These are phyloP conservation scores for Microbotryum intermedium DNA, from an alignment of 1,284 basidiomycete species.

Conservation along the genomic window DNA sequence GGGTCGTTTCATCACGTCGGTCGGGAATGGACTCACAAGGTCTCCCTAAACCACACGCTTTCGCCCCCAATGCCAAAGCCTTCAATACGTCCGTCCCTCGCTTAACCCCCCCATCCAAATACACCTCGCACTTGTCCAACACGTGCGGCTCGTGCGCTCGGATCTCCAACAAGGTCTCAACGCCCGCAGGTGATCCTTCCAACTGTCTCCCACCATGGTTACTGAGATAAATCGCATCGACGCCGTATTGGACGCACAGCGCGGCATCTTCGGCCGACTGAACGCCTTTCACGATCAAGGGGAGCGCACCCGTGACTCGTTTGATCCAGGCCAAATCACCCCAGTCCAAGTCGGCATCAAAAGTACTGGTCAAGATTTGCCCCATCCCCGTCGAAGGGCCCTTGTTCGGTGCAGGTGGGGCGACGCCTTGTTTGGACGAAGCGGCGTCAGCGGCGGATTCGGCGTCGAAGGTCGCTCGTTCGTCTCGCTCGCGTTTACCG, in stretches of 20 bases:
- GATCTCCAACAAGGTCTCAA: conserved; percentile 42
- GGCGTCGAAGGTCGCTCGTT: conserved; percentile 41
- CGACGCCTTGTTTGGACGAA: not conserved
- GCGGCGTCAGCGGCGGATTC: conserved; percentile 14
- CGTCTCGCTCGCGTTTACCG: conserved; percentile 75
- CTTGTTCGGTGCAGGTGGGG: too few relatives aligned
- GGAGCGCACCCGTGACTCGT: conserved; percentile 38
- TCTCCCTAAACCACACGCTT: conserved; percentile 78
- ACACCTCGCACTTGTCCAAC: conserved; percentile 62
- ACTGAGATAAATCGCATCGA: conserved; percentile 34
- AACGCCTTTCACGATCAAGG: conserved; percentile 45
- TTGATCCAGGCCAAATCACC: conserved; percentile 44
- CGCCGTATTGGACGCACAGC: conserved; percentile 48
- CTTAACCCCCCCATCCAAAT: conserved; percentile 77
- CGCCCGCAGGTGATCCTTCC: conserved; percentile 23
- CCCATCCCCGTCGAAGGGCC: too few relatives aligned
- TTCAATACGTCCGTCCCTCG: conserved; percentile 88
- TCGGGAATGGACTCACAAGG: conserved; percentile 48
- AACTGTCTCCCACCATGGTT: conserved; percentile 45
- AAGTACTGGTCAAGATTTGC: too few relatives aligned
- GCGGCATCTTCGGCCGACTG: conserved; percentile 59
- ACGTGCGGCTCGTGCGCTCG: conserved; percentile 62
- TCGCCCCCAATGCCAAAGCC: conserved; percentile 81
- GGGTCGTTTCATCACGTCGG: not conserved
- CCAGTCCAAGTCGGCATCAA: conserved; percentile 34